Evolutionary conservation across 2,329 filamentous ascomycete species (phyloP).

Genomic region (Bipolaris victoriae): DNA sequence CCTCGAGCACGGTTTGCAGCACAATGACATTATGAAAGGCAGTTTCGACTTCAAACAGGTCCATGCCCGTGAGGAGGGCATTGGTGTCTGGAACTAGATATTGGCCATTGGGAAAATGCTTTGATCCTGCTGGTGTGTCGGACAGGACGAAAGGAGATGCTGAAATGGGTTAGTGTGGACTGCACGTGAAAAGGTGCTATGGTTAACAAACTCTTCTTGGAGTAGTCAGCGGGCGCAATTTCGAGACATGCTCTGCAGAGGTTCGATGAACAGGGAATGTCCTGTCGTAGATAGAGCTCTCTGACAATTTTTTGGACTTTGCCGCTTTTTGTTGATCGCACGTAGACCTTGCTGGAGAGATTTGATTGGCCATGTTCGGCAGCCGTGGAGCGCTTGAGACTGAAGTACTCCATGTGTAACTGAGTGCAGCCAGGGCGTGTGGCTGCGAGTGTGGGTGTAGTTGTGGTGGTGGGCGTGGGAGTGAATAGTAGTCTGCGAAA

Average conservation of each 20-base stretch:
- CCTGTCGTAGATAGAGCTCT: conserved; percentile 92
- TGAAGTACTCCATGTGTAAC: conserved; percentile 50
- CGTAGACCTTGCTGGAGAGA: conserved; percentile 94
- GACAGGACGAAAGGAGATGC: conserved; percentile 86
- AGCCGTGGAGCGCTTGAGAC: conserved; percentile 63
- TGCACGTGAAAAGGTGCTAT: conserved; percentile 13
- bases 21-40: conserved; percentile 98
- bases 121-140: conserved; percentile 83
- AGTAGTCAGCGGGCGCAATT: conserved; percentile 78
- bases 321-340: conserved; percentile 91
- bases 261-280: conserved; percentile 95
- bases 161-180: conserved; percentile 49
- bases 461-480: conserved; percentile 15
- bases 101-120: conserved; percentile 81
- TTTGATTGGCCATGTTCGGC: conserved; percentile 67
- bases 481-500: conserved; percentile 27
- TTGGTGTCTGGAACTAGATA: conserved; percentile 97
- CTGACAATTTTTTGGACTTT: conserved; percentile 99
- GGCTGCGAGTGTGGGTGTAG: conserved; percentile 1
- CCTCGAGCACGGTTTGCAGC: conserved; percentile 93
- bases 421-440: conserved; percentile 7
- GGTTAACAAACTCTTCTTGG: conserved; percentile 67
- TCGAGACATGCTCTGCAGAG: conserved; percentile 79
- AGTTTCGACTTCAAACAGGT: conserved; percentile 89
- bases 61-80: conserved; percentile 93